Evolutionary conservation across 352 stramenopile genomes (phyloP).

Genomic region (Pseudoperonospora humuli): DNA sequence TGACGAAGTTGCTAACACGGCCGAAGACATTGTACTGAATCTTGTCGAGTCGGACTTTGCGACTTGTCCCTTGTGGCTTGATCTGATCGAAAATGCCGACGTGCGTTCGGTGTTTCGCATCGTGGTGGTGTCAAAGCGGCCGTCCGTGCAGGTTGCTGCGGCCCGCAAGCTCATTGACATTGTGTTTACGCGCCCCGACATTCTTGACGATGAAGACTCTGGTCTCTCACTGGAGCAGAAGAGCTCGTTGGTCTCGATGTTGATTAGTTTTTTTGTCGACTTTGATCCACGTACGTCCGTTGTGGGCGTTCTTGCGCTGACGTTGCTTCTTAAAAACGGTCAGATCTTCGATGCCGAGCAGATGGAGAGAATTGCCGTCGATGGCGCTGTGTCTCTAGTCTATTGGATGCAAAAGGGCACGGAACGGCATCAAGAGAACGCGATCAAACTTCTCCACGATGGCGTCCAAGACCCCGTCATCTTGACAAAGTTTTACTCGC

Average conservation of each 20-base stretch:
- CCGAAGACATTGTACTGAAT: slow-evolving; percentile 66
- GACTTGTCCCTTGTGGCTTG: slow-evolving; percentile 72
- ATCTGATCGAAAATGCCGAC: slow-evolving; percentile 58
- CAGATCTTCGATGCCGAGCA: slow-evolving; percentile 43
- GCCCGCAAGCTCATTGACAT: slow-evolving; percentile 74
- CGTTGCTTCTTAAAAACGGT: slow-evolving; percentile 55
- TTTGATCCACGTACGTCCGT: slow-evolving; percentile 66
- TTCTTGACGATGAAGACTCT: slow-evolving; percentile 40
- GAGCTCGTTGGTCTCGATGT: slow-evolving; percentile 50
- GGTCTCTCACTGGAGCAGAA: slow-evolving; percentile 44
- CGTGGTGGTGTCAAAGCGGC: slow-evolving; percentile 40
- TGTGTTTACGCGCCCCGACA: slow-evolving; percentile 50
- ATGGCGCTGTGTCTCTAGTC: slow-evolving; percentile 56
- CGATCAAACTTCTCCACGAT: slow-evolving; percentile 63
- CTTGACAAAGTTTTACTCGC: slow-evolving; percentile 49
- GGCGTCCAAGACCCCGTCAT: slow-evolving; percentile 37
- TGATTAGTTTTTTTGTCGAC: slow-evolving; percentile 68
- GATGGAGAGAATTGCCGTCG: slow-evolving; percentile 68
- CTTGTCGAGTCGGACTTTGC: slow-evolving; percentile 77
- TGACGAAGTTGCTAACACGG: slow-evolving; percentile 43
- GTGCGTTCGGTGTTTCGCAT: slow-evolving; percentile 55
- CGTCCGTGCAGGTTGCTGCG: slow-evolving; percentile 55
- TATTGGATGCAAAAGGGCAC: slow-evolving; percentile 84
- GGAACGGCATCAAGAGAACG: slow-evolving; percentile 74
- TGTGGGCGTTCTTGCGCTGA: slow-evolving; percentile 60